Evolutionary conservation across 129 eudicot species (phyloP), one percentile per base, ranked within the genome.

Genomic region (Ambrosia trifida): DNA sequence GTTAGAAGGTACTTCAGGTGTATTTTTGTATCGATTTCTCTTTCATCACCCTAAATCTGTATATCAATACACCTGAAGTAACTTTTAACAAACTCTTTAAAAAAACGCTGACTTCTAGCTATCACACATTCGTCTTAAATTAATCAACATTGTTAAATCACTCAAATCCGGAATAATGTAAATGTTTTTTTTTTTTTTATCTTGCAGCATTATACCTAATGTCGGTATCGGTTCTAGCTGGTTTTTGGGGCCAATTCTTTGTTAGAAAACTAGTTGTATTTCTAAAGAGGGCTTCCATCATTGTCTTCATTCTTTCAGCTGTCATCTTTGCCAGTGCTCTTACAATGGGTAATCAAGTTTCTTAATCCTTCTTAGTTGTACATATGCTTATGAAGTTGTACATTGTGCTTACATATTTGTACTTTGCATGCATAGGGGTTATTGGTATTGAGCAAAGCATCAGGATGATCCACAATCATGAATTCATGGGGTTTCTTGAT

Each of bases 251-350:
- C 1, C 96, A 89, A 76, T 87, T 73, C 58, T 81, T 87, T 30
- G 73, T 93, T 32, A 75, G 98, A 79, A 93, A 85, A 76, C 79
- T 93, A 0, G 69, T 93, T 38, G 76, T 86, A 2, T 66, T 93
- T 32, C 74, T 93, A 40, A 83, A 45, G 73, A 83, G 96, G 72
- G 91, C 90, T 72, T 93, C 98, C 47, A 47, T 93, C 61, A 89
- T 93, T 19, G 95, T 89, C 66, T 93, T 93, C 65, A 83, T 93
- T 73, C 92, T 93, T 65, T 89, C 96, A 14, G 96, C 86, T 59
- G 98, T 93, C 73, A 93, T 93, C 53, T 89, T 89, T 71, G 86
- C 95, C 12, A 92, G 96, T 68, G 98, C 98, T 73, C 30, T 93
- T 7, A 85, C 89, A 16, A 92, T 92, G 98, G 98, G 95, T 51